Percentiles rank a stretch among this genome's conserved stretches.
Evolutionary conservation across 2,329 filamentous ascomycete species (phyloP).

Genomic region (Aspergillus fischeri): DNA sequence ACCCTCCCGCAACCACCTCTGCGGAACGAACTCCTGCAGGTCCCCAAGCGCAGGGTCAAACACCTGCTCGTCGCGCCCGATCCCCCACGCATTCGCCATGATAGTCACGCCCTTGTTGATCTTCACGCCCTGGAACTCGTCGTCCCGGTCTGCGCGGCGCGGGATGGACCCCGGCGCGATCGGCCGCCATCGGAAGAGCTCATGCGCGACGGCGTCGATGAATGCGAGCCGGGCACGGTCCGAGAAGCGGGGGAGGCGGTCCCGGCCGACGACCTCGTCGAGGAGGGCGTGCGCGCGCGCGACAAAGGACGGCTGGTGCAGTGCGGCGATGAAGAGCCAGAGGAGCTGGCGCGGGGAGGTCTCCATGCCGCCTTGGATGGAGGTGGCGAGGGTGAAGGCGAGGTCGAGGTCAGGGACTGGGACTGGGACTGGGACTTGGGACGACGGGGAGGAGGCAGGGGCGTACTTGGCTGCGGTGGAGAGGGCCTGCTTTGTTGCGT

Average conservation of each 20-base stretch:
- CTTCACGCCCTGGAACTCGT: slow-evolving; percentile 44
- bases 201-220: slow-evolving; percentile 33
- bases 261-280: slow-evolving; percentile 29
- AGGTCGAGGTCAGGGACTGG: slow-evolving; percentile 45
- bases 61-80: slow-evolving; percentile 40
- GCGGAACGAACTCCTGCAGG: slow-evolving; percentile 15
- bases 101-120: slow-evolving; percentile 48
- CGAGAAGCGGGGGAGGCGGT: slow-evolving; percentile 29
- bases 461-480: slow-evolving; percentile 37
- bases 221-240: slow-evolving; percentile 29
- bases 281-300: slow-evolving; percentile 34
- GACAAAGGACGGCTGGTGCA: slow-evolving; percentile 42
- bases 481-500: slow-evolving; percentile 24
- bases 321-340: slow-evolving; percentile 46
- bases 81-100: slow-evolving; percentile 44
- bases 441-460: not conserved
- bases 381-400: slow-evolving; percentile 44
- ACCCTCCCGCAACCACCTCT: slow-evolving; percentile 15
- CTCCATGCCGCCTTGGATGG: slow-evolving; percentile 49
- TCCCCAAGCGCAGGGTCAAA: slow-evolving; percentile 22
- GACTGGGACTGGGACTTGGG: too few relatives aligned
- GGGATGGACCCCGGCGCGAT: slow-evolving; percentile 45
- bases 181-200: slow-evolving; percentile 38
- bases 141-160: slow-evolving; percentile 45
- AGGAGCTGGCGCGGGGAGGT: slow-evolving; percentile 48